Evolutionary conservation across 1,139 yeast species (phyloP).

Genomic region (Martiniozyma asiatica): DNA sequence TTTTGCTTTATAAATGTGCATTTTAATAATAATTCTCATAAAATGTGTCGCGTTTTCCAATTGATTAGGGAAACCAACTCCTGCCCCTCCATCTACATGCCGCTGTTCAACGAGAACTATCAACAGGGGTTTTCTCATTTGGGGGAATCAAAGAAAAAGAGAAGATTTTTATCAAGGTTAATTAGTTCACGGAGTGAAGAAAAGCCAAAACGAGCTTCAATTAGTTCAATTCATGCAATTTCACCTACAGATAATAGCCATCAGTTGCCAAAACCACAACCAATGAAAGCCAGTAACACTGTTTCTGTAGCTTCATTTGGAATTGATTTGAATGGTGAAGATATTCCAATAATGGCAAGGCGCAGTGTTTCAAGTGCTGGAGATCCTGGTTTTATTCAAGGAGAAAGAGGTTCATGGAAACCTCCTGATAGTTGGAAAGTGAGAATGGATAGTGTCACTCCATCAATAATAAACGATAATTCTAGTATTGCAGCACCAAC

Average conservation of each 20-base stretch:
- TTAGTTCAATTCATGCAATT: neutral
- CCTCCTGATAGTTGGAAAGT: constrained; percentile 26
- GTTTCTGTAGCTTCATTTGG: constrained; percentile 14
- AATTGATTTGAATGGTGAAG: constrained; percentile 14
- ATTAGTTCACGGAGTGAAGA: too few relatives aligned
- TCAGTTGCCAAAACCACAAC: constrained; percentile 5
- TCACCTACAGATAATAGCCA: neutral
- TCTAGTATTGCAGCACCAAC: constrained; percentile 18
- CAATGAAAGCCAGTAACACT: constrained; percentile 10
- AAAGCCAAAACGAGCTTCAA: too few relatives aligned
- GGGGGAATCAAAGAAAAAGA: too few relatives aligned
- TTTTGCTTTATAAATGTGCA: too few relatives aligned
- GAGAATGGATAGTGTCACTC: constrained; percentile 7
- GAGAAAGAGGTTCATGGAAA: constrained; percentile 17
- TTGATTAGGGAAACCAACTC: too few relatives aligned
- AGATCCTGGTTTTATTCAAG: constrained; percentile 8
- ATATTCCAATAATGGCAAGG: constrained; percentile 11
- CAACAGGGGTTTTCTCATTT: too few relatives aligned
- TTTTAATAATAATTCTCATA: too few relatives aligned
- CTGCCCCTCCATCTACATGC: too few relatives aligned
- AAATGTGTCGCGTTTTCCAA: too few relatives aligned
- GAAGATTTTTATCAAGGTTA: too few relatives aligned
- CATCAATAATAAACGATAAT: constrained; percentile 21
- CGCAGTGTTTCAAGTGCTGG: constrained; percentile 3
- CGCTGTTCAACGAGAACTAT: too few relatives aligned